Conservation (phyloP, 2,329 filamentous ascomycete genomes). For the Trichoderma arundinaceum region DNA sequence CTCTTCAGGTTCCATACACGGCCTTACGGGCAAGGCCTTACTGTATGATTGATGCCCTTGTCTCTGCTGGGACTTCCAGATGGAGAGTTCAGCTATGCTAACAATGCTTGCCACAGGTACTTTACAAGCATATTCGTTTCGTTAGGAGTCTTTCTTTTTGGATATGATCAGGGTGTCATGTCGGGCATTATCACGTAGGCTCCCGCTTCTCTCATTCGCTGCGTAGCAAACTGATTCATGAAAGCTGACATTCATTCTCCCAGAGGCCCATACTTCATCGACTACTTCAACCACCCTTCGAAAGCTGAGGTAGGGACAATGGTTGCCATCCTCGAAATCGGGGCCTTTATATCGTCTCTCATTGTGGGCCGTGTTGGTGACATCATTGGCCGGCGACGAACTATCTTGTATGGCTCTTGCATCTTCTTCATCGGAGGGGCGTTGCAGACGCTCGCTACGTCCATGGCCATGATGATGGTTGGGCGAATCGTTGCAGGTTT, state of each 20-base stretch:
- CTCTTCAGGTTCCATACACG: conserved; percentile 77
- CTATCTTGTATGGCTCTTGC: conserved; percentile 90
- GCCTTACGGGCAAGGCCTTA: conserved; percentile 93
- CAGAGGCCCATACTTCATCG: conserved; percentile 84
- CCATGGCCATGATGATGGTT: conserved; percentile 87
- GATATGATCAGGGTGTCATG: conserved; percentile 91
- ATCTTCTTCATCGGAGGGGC: conserved; percentile 86
- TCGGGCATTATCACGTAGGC: conserved; percentile 72
- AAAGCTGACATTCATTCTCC: conserved; percentile 36
- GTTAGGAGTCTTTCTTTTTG: conserved; percentile 85
- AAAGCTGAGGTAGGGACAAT: conserved; percentile 91
- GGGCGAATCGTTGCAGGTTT: conserved; percentile 85
- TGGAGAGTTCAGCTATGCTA: conserved; percentile 28
- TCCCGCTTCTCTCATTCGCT: not conserved
- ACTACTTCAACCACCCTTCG: conserved; percentile 90
- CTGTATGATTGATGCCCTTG: conserved; percentile 62
- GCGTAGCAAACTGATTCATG: not conserved
- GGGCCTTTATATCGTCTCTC: conserved; percentile 88
- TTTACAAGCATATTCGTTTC: conserved; percentile 94
- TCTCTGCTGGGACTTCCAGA: not conserved
- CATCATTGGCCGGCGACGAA: conserved; percentile 84
- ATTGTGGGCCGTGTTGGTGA: conserved; percentile 88
- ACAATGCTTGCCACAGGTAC: conserved; percentile 63
- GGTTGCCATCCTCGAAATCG: conserved; percentile 95
- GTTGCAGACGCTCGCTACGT: conserved; percentile 78